phyloP scores from a whole-genome alignment of 495 filamentous ascomycete species.

The Penicillium herquei region DNA sequence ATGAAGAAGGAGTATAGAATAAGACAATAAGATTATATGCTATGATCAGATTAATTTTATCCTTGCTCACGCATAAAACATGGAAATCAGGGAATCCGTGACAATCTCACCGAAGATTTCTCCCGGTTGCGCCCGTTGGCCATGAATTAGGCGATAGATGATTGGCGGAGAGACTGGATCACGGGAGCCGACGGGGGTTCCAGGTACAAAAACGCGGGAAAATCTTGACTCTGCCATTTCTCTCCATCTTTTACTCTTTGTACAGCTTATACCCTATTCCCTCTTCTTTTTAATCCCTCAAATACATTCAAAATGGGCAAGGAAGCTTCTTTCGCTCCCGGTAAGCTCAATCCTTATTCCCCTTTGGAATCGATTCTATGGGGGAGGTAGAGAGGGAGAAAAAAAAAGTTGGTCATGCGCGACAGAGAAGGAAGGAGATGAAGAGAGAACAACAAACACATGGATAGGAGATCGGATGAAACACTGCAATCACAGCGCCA shows the following conservation, averaged over 20 bases:
- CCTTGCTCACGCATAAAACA: not conserved
- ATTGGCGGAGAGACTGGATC: conserved; percentile 36
- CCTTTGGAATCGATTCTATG: not conserved
- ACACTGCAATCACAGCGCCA: too few relatives aligned
- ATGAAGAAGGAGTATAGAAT: too few relatives aligned
- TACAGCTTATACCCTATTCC: conserved; percentile 32
- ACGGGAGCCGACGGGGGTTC: conserved; percentile 39
- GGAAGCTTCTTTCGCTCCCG: conserved; percentile 43
- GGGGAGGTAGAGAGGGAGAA: not conserved
- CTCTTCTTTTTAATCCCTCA: conserved; percentile 24
- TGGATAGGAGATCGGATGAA: too few relatives aligned
- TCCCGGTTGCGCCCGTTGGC: conserved; percentile 39
- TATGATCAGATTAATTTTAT: too few relatives aligned
- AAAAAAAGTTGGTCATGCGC: not conserved
- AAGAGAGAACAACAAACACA: not conserved
- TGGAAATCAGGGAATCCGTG: not conserved
- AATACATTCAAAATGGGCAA: conserved; percentile 44
- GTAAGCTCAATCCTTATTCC: conserved; percentile 30
- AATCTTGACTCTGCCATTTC: conserved; percentile 33
- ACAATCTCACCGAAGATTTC: conserved; percentile 16
- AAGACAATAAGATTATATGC: too few relatives aligned
- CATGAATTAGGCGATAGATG: conserved; percentile 38
- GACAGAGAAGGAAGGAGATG: not conserved
- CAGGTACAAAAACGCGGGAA: conserved; percentile 38
- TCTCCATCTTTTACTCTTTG: conserved; percentile 19